These are phyloP conservation scores for Polytrichum commune DNA, from an alignment of 225 moss, liverwort and hornwort genomes.

Conservation along the genomic window DNA sequence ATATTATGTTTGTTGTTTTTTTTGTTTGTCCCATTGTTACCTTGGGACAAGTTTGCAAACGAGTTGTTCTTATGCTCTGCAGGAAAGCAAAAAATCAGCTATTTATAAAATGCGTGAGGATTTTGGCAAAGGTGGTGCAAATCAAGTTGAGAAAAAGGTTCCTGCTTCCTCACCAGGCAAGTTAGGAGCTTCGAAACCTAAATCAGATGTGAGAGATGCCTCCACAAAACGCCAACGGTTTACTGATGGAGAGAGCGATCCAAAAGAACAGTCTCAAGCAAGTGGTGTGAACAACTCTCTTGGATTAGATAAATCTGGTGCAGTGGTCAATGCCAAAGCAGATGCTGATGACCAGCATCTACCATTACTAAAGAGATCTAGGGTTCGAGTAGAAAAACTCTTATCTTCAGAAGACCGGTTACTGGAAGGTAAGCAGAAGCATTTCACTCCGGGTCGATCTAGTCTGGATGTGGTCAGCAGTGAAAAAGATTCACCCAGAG, in stretches of 20 bases:
- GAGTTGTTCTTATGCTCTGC: background rate
- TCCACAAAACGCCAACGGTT: constrained; percentile 34
- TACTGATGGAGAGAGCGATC: constrained; percentile 24
- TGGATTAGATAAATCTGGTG: constrained; percentile 31
- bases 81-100: constrained; percentile 41
- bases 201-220: constrained; percentile 25
- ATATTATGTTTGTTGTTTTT: too few relatives aligned
- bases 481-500: constrained; percentile 53
- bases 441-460: constrained; percentile 18
- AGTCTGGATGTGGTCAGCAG: constrained; percentile 33
- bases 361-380: constrained; percentile 48
- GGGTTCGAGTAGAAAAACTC: constrained; percentile 30
- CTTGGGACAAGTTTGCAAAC: too few relatives aligned
- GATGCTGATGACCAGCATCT: constrained; percentile 43
- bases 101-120: constrained; percentile 30
- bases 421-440: constrained; percentile 43
- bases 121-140: constrained; percentile 21
- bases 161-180: constrained; percentile 14
- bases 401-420: constrained; percentile 23
- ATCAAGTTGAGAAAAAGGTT: constrained; percentile 22
- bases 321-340: constrained; percentile 19
- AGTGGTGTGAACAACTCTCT: background rate
- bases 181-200: constrained; percentile 22
- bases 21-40: too few relatives aligned
- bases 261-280: constrained; percentile 19